phyloP scores from a whole-genome alignment of 805 yeast species.

The Candida incommunis region DNA sequence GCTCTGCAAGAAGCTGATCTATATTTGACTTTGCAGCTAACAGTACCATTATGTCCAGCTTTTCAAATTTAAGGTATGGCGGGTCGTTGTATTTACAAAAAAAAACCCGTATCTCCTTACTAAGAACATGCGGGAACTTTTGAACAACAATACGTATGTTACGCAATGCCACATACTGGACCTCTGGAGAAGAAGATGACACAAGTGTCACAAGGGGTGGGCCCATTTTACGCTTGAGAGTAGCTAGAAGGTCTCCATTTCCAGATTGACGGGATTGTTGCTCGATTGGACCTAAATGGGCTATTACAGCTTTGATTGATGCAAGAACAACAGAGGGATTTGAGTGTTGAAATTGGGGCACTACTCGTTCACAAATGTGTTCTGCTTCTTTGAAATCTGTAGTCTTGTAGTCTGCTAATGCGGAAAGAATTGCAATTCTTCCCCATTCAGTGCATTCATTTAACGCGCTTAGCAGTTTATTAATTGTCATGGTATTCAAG shows the following conservation, averaged over 20 bases:
- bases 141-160: slow-evolving; percentile 83
- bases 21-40: slow-evolving; percentile 55
- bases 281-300: slow-evolving; percentile 31
- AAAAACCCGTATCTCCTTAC: slow-evolving; percentile 74
- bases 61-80: slow-evolving; percentile 87
- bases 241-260: slow-evolving; percentile 26
- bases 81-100: slow-evolving; percentile 87
- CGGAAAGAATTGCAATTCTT: slow-evolving; percentile 72
- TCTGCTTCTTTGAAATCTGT: slow-evolving; percentile 49
- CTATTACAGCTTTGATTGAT: slow-evolving; percentile 66
- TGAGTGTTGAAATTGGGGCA: slow-evolving; percentile 93
- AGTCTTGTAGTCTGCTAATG: slow-evolving; percentile 60
- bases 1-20: slow-evolving; percentile 52
- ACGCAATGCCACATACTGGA: slow-evolving; percentile 84
- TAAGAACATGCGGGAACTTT: slow-evolving; percentile 67
- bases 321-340: slow-evolving; percentile 89
- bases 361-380: slow-evolving; percentile 75
- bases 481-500: slow-evolving; percentile 26
- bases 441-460: slow-evolving; percentile 99
- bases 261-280: slow-evolving; percentile 8
- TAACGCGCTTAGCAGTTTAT: slow-evolving; percentile 61
- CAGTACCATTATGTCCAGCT: slow-evolving; percentile 71
- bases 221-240: slow-evolving; percentile 52
- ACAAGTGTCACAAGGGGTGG: slow-evolving; percentile 81
- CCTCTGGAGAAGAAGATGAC: slow-evolving; percentile 72